Conservation (phyloP, 2,329 filamentous ascomycete species). For the Exophiala viscosa region DNA sequence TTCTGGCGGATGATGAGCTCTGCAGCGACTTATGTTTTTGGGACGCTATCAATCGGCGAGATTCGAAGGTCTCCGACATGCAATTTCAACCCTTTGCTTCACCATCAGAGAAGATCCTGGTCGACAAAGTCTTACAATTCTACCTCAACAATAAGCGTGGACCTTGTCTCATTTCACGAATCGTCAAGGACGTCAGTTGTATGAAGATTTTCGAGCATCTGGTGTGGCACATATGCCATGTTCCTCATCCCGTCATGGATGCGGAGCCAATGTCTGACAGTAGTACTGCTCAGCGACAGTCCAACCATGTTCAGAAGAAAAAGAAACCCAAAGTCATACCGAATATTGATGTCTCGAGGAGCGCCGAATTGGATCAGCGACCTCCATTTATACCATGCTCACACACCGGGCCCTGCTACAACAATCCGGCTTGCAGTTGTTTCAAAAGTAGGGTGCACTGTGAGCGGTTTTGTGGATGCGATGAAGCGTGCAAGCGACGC, state of each 20-base stretch:
- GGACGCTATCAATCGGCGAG: constrained; percentile 15
- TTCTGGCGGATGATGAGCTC: constrained; percentile 17
- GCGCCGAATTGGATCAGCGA: constrained; percentile 21
- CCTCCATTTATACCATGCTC: constrained; percentile 27
- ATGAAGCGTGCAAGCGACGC: constrained; percentile 25
- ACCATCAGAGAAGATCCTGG: constrained; percentile 7
- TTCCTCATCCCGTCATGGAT: constrained; percentile 5
- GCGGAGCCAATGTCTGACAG: constrained; percentile 3
- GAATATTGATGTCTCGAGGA: constrained; percentile 20
- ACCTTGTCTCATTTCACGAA: constrained; percentile 24
- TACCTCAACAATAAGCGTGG: constrained; percentile 23
- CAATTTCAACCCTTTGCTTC: constrained; percentile 14
- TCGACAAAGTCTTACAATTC: constrained; percentile 19
- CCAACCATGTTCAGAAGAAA: constrained; percentile 2
- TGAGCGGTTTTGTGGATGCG: constrained; percentile 28
- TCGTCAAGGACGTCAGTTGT: constrained; percentile 22
- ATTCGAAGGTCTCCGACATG: constrained; percentile 13
- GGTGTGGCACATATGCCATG: constrained; percentile 10
- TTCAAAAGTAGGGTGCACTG: constrained; percentile 26
- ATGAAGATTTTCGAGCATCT: constrained; percentile 22
- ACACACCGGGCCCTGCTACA: constrained; percentile 27
- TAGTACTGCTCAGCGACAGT: constrained; percentile 3
- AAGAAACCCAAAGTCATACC: constrained; percentile 5
- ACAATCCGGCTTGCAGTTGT: constrained; percentile 26
- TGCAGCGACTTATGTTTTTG: constrained; percentile 24